A percentile compares a stretch with the other conserved stretches of the same genome.
Evolutionary conservation across 2,329 filamentous ascomycete species (phyloP).

Genomic region (Penicillium hesseltinei): DNA sequence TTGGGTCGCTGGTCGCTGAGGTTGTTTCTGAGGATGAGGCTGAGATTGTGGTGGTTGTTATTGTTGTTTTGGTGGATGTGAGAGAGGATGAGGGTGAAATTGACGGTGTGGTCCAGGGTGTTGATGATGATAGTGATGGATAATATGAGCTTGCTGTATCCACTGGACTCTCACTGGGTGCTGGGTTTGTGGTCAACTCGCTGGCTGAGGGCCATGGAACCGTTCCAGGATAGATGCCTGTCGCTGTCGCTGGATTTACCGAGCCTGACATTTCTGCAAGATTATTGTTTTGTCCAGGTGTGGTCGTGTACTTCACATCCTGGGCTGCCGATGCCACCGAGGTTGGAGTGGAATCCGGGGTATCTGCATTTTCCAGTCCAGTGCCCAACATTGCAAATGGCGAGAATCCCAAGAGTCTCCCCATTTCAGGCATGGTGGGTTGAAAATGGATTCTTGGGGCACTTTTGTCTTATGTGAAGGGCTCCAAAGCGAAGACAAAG

Average conservation of each 20-base stretch:
- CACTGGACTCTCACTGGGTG: background rate
- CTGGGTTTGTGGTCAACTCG: background rate
- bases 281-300: background rate
- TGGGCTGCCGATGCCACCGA: background rate
- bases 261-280: background rate
- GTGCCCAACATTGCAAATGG: background rate
- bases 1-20: background rate
- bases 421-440: background rate
- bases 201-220: background rate
- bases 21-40: background rate
- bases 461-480: conserved; percentile 5
- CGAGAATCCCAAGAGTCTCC: background rate
- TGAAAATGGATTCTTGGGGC: background rate
- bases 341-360: no score
- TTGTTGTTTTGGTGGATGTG: background rate
- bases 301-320: background rate
- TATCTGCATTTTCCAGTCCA: background rate
- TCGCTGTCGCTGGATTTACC: background rate
- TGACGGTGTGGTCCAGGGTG: background rate
- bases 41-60: background rate
- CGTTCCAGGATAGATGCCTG: background rate
- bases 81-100: background rate
- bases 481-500: background rate
- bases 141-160: background rate
- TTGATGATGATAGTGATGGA: background rate